Percentiles rank a stretch among this genome's conserved stretches.
phyloP scores from a whole-genome alignment of 768 basidiomycete genomes.

The Sporobolomyces phaffii region DNA sequence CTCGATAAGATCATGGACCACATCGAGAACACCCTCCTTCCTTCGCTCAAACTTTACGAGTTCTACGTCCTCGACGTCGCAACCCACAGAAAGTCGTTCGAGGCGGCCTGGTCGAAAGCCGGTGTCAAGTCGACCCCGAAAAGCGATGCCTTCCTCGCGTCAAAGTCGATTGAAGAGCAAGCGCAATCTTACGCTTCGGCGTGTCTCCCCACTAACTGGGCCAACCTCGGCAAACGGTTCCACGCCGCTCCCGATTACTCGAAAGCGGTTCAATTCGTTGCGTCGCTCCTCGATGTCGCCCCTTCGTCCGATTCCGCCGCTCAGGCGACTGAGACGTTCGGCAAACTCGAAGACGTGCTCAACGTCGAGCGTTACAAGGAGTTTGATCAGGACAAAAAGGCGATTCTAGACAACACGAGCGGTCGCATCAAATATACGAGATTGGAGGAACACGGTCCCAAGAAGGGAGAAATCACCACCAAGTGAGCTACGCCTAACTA shows the following conservation, averaged over 20 bases:
- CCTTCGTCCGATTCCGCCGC: slow-evolving; percentile 50
- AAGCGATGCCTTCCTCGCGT: slow-evolving; percentile 52
- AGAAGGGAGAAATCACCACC: slow-evolving; percentile 68
- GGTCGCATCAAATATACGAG: slow-evolving; percentile 73
- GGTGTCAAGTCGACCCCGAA: slow-evolving; percentile 53
- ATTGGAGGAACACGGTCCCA: slow-evolving; percentile 75
- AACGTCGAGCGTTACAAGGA: slow-evolving; percentile 83
- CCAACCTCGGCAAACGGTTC: slow-evolving; percentile 51
- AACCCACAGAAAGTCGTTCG: slow-evolving; percentile 59
- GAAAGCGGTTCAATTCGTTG: slow-evolving; percentile 65
- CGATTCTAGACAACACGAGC: slow-evolving; percentile 66
- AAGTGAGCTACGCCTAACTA: no score
- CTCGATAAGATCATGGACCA: slow-evolving; percentile 61
- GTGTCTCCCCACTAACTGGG: slow-evolving; percentile 35
- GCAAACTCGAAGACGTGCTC: slow-evolving; percentile 69
- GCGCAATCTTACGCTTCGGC: slow-evolving; percentile 42
- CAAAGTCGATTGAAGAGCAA: slow-evolving; percentile 57
- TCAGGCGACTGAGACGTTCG: slow-evolving; percentile 66
- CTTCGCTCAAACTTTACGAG: slow-evolving; percentile 71
- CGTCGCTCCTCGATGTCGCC: slow-evolving; percentile 59
- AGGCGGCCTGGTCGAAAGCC: slow-evolving; percentile 52
- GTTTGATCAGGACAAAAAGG: slow-evolving; percentile 64
- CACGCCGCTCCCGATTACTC: slow-evolving; percentile 60
- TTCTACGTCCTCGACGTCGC: slow-evolving; percentile 81
- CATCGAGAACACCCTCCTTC: slow-evolving; percentile 59